These are phyloP conservation scores for Citrus hindsii DNA, from an alignment of 345 rosid genomes.

Conservation along the genomic window DNA sequence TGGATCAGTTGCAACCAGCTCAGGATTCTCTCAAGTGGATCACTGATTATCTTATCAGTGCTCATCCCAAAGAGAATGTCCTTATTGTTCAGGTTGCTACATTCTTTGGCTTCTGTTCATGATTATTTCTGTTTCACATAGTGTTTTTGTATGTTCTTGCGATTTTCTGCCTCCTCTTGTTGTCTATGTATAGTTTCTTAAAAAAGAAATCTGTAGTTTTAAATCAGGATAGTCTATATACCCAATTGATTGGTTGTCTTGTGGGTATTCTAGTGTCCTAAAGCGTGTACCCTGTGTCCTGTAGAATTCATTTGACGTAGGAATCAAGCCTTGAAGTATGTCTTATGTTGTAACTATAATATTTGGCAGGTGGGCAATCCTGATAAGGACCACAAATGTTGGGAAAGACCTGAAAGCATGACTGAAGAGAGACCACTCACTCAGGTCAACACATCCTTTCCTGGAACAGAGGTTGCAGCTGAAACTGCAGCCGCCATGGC, in stretches of 20 bases:
- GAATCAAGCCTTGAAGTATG: background rate
- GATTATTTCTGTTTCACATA: background rate
- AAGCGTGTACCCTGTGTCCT: background rate
- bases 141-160: background rate
- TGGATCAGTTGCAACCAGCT: slow-evolving; percentile 62
- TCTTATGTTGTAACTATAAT: background rate
- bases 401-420: slow-evolving; percentile 96
- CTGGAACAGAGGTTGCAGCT: slow-evolving; percentile 95
- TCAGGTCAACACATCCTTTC: slow-evolving; percentile 57
- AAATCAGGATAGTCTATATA: background rate
- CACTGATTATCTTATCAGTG: slow-evolving; percentile 79
- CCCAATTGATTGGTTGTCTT: background rate
- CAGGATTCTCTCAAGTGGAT: slow-evolving; percentile 78
- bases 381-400: slow-evolving; percentile 63
- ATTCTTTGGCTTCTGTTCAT: background rate
- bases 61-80: slow-evolving; percentile 68
- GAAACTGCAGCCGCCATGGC: slow-evolving; percentile 99
- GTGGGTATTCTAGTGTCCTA: background rate
- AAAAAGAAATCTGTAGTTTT: background rate
- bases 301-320: background rate
- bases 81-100: slow-evolving; percentile 77
- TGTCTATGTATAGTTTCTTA: background rate
- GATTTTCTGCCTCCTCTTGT: background rate
- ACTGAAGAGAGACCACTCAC: slow-evolving; percentile 69
- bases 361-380: slow-evolving; percentile 86